A percentile compares a stretch with the other conserved stretches of the same genome.
phyloP scores from a whole-genome alignment of 2,329 filamentous ascomycete genomes.

The Zopfia rhizophila region DNA sequence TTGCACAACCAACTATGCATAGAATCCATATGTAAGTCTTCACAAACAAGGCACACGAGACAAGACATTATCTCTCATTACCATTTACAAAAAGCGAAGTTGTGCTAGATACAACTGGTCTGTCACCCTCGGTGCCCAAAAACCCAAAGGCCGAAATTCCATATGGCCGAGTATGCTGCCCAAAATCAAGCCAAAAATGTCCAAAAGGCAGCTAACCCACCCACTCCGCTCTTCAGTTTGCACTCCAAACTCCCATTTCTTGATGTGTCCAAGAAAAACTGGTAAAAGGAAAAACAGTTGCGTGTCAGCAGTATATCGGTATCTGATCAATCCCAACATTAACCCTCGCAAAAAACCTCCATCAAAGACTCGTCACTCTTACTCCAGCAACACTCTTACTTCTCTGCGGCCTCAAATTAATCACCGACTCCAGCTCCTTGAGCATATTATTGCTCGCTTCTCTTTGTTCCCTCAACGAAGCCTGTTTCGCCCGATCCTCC shows the following conservation, averaged over 20 bases:
- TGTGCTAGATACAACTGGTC: too few relatives aligned
- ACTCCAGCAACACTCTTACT: conserved; percentile 24
- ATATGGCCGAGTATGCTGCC: too few relatives aligned
- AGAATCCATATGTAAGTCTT: too few relatives aligned
- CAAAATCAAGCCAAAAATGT: too few relatives aligned
- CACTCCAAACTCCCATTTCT: conserved; percentile 14
- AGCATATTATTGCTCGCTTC: conserved; percentile 92
- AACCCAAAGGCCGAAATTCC: too few relatives aligned
- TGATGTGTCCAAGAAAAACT: conserved; percentile 9
- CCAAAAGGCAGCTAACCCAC: too few relatives aligned
- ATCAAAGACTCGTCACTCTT: conserved; percentile 47
- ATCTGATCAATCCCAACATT: conserved; percentile 25
- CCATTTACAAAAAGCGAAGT: too few relatives aligned
- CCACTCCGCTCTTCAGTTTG: too few relatives aligned
- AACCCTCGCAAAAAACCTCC: conserved; percentile 19
- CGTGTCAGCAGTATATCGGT: conserved; percentile 1
- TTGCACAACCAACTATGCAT: too few relatives aligned
- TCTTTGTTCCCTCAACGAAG: conserved; percentile 74
- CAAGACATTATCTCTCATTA: too few relatives aligned
- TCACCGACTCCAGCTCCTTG: conserved; percentile 90
- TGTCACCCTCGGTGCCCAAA: too few relatives aligned
- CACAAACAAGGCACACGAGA: too few relatives aligned
- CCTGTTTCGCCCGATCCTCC: conserved; percentile 82
- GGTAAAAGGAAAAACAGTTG: conserved; percentile 1
- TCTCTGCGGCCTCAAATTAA: conserved; percentile 57